Conservation (phyloP, 1,284 basidiomycete species). For the Heliocybe sulcata region DNA sequence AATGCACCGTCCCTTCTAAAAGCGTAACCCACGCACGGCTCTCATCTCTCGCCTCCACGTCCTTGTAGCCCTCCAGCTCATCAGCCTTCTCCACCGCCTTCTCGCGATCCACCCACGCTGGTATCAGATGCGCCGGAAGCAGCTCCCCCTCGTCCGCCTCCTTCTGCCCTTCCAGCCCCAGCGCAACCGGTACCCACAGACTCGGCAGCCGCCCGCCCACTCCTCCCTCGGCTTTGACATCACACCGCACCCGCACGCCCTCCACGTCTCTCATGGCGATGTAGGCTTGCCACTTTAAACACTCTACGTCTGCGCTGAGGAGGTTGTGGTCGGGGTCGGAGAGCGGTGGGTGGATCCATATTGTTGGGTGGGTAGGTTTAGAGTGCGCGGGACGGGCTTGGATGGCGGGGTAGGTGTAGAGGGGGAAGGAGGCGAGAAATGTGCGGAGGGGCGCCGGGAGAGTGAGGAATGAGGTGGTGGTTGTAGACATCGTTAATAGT, state of each 20-base stretch:
- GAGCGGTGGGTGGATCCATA: conserved; percentile 58
- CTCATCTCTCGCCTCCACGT: conserved; percentile 54
- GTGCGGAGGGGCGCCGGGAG: background rate
- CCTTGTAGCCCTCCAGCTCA: conserved; percentile 57
- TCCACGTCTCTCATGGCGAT: conserved; percentile 59
- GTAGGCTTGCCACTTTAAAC: conserved; percentile 81
- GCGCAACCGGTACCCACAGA: conserved; percentile 38
- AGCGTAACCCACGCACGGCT: conserved; percentile 74
- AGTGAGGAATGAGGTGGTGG: conserved; percentile 6
- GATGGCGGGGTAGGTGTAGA: conserved; percentile 38
- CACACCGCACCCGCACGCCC: conserved; percentile 50
- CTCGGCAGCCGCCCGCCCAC: conserved; percentile 61
- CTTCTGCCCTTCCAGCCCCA: conserved; percentile 14
- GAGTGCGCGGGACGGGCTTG: conserved; percentile 15
- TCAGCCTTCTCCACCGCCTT: conserved; percentile 28
- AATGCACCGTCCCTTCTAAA: conserved; percentile 67
- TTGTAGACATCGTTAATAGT: conserved; percentile 1
- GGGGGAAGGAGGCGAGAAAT: conserved; percentile 18
- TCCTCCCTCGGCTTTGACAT: conserved; percentile 59
- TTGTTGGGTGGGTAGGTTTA: conserved; percentile 33
- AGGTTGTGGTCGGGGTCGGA: conserved; percentile 20
- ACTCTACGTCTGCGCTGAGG: conserved; percentile 71
- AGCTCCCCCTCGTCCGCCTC: conserved; percentile 35
- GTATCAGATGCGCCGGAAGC: conserved; percentile 58
- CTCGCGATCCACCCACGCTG: conserved; percentile 57